phyloP scores from a whole-genome alignment of 495 filamentous ascomycete species.

The Podospora bellae-mahoneyi region DNA sequence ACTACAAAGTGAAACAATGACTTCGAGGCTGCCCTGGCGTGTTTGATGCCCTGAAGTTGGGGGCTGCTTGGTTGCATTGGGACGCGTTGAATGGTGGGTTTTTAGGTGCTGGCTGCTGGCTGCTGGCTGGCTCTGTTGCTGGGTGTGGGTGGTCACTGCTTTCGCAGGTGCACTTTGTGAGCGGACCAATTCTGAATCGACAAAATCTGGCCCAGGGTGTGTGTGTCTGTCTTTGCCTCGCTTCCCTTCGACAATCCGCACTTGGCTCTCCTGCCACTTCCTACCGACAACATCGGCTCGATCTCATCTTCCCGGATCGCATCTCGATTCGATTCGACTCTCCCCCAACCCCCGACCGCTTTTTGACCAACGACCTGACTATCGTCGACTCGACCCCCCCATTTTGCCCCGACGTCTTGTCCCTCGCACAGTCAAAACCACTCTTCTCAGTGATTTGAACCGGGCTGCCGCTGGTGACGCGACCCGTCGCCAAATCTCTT shows the following conservation, averaged over 20 bases:
- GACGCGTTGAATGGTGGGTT: constrained; percentile 6
- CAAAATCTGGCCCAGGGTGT: constrained; percentile 28
- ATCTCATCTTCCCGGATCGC: constrained; percentile 36
- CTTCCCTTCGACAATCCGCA: constrained; percentile 24
- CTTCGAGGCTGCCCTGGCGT: constrained; percentile 2
- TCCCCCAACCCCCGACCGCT: constrained; percentile 30
- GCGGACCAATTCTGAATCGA: constrained; percentile 35
- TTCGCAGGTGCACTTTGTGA: constrained; percentile 15
- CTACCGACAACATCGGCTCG: constrained; percentile 27
- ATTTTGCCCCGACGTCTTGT: constrained; percentile 35
- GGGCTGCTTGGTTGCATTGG: constrained; percentile 5
- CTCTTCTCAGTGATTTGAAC: constrained; percentile 12
- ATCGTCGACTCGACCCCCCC: constrained; percentile 28
- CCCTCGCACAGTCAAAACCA: constrained; percentile 14
- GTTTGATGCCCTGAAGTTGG: background rate
- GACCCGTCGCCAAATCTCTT: constrained; percentile 38
- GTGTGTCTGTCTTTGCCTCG: constrained; percentile 24
- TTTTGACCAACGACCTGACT: constrained; percentile 22
- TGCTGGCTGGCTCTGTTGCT: constrained; percentile 13
- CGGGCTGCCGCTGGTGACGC: constrained; percentile 40
- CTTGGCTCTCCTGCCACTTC: constrained; percentile 22
- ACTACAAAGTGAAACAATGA: background rate
- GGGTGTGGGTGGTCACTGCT: constrained; percentile 26
- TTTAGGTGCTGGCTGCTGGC: background rate
- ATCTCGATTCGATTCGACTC: constrained; percentile 23